Evolutionary conservation across 345 rosid genomes (phyloP).

Genomic region (Iberis pinnata): DNA sequence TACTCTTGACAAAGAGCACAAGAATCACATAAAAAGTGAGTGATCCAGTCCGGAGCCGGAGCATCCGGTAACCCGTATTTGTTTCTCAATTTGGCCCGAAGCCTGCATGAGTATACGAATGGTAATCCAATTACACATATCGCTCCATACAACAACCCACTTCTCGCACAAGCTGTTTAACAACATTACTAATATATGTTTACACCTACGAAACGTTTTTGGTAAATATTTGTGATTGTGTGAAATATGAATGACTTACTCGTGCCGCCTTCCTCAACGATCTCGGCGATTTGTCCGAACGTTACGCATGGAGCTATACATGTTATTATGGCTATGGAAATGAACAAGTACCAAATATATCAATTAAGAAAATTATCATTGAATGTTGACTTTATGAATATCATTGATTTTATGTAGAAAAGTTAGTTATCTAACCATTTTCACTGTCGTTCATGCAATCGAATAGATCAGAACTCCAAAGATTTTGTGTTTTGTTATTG

Average conservation of each 20-base stretch:
- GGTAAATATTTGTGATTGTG: no score
- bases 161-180: constrained; percentile 28
- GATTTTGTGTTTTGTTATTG: constrained; percentile 14
- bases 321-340: constrained; percentile 37
- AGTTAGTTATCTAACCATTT: constrained; percentile 37
- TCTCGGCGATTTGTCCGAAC: constrained; percentile 47
- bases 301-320: constrained; percentile 47
- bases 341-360: background rate
- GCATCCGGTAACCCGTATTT: constrained; percentile 42
- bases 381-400: background rate
- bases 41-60: constrained; percentile 49
- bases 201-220: background rate
- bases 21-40: constrained; percentile 38
- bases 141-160: constrained; percentile 35
- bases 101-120: constrained; percentile 38
- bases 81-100: constrained; percentile 40
- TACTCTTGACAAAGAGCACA: constrained; percentile 59
- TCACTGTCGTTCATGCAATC: constrained; percentile 61
- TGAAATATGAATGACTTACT: constrained; percentile 14
- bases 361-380: no score
- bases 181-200: background rate
- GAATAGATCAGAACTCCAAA: constrained; percentile 50
- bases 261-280: constrained; percentile 31
- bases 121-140: constrained; percentile 20
- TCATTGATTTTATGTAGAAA: no score